These are phyloP conservation scores for Turritis glabra DNA, from an alignment of 345 rosid species.

Conservation along the genomic window DNA sequence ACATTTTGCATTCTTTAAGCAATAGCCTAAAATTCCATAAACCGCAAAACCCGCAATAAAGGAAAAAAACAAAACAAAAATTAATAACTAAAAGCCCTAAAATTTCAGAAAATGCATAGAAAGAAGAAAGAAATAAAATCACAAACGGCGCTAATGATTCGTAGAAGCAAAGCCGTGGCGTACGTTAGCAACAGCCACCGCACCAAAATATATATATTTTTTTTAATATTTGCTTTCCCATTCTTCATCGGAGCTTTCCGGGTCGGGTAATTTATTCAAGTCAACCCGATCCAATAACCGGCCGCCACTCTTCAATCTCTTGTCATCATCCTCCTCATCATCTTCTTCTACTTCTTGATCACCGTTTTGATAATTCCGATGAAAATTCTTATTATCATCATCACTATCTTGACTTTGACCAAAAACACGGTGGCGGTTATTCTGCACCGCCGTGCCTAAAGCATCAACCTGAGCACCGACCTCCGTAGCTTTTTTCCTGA, in stretches of 20 bases:
- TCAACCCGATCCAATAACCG: constrained; percentile 71
- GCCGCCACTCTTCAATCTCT: constrained; percentile 44
- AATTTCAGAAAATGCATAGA: constrained; percentile 18
- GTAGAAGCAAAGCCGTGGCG: constrained; percentile 29
- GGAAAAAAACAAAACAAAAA: neutral
- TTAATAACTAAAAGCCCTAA: constrained; percentile 10
- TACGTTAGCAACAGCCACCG: constrained; percentile 38
- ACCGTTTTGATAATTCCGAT: constrained; percentile 1
- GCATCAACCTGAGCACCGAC: constrained; percentile 96
- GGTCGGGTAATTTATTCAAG: constrained; percentile 92
- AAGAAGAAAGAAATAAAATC: constrained; percentile 12
- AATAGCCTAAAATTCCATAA: constrained; percentile 34
- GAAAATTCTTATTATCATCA: constrained; percentile 23
- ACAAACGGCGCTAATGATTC: constrained; percentile 24
- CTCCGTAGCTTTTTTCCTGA: constrained; percentile 86
- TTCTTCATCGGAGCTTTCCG: constrained; percentile 76
- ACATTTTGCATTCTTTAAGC: constrained; percentile 41
- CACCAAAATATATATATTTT: neutral
- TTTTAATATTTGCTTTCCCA: constrained; percentile 41
- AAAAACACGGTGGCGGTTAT: constrained; percentile 41
- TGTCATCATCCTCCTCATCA: neutral
- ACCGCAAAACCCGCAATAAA: constrained; percentile 13
- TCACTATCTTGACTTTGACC: constrained; percentile 28
- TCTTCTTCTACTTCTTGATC: constrained; percentile 21
- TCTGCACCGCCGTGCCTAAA: constrained; percentile 51